Evolutionary conservation across 108 stramenopile species (phyloP).

Genomic region (Fragilariopsis cylindrus): DNA sequence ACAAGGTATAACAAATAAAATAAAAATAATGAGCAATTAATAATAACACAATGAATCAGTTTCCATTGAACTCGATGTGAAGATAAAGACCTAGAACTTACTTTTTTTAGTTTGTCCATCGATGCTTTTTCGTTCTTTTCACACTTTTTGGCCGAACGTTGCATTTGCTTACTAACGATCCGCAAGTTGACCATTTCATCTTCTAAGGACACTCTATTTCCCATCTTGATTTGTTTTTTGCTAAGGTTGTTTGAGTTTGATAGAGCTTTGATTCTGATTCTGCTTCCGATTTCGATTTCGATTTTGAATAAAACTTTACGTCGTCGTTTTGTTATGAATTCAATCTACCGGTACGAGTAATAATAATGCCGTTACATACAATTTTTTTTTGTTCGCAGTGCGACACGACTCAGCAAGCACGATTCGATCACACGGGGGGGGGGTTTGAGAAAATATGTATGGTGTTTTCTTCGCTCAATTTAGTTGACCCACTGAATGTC

Average conservation of each 20-base stretch:
- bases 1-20: neutral
- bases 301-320: too few relatives aligned
- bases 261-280: too few relatives aligned
- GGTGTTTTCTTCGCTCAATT: too few relatives aligned
- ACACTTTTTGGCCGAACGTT: slow-evolving; percentile 91
- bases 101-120: slow-evolving; percentile 91
- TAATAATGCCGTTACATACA: too few relatives aligned
- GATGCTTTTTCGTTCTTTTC: slow-evolving; percentile 94
- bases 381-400: too few relatives aligned
- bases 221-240: slow-evolving; percentile 45
- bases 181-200: slow-evolving; percentile 95
- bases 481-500: too few relatives aligned
- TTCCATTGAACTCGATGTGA: neutral
- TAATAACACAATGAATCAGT: neutral
- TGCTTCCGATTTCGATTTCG: too few relatives aligned
- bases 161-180: slow-evolving; percentile 96
- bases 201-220: slow-evolving; percentile 82
- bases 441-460: too few relatives aligned
- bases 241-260: neutral
- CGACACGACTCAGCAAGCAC: too few relatives aligned
- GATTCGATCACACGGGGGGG: too few relatives aligned
- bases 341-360: too few relatives aligned
- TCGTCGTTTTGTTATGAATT: too few relatives aligned
- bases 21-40: neutral
- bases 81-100: slow-evolving; percentile 16